Base-by-base conservation (phyloP, 2,329 filamentous ascomycete genomes). In the Botrytis deweyae region DNA sequence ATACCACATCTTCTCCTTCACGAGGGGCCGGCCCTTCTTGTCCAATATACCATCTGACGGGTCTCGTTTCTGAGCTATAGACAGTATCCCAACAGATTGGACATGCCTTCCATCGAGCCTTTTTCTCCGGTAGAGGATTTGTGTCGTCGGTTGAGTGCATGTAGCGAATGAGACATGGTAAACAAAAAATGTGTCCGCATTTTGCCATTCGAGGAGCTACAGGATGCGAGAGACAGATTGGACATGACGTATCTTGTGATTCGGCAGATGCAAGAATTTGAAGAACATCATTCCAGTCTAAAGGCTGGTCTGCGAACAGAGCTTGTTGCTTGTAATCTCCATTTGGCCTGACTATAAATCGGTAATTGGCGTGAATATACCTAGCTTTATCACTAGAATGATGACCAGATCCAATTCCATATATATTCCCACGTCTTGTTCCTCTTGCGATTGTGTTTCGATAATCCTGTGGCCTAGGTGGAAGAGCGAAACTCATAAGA, bases 141-240 rank as follows among this genome's bases (percentile, higher is more conserved):
- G 84, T 83, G 49, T 92, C 91, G n/a, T 93, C 91, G 38, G 88
- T 89, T 12, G 94, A 93, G 79, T 97, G 93, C 94, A 99, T 98
- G 82, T 97, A 99, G 68, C 96, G 92, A 76, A 98, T 93, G 75
- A 98, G 84, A 81, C 96, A 99, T 9, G 96, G 91, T 49, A 98
- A 85, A 81, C 96, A 99, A 82, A 98, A 98, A 20, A 99, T 97
- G 81, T 99, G 96, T 1, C 96, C 96, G 80, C 96, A 99, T 80
- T 92, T 95, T 61, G 96, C 95, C 95, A 99, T 99, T 73, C 96
- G 91, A 46, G 96, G 95, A 12, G 96, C 96, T 29, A 97, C 93
- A 1, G 96, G 96, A 72, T 93, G 93, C 2, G 93, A 97, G 42
- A 99, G 88, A 80, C 96, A 99, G 72, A 99, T 99, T 0, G 96